Evolutionary conservation across 345 rosid species (phyloP).

Genomic region (Acer saccharum): DNA sequence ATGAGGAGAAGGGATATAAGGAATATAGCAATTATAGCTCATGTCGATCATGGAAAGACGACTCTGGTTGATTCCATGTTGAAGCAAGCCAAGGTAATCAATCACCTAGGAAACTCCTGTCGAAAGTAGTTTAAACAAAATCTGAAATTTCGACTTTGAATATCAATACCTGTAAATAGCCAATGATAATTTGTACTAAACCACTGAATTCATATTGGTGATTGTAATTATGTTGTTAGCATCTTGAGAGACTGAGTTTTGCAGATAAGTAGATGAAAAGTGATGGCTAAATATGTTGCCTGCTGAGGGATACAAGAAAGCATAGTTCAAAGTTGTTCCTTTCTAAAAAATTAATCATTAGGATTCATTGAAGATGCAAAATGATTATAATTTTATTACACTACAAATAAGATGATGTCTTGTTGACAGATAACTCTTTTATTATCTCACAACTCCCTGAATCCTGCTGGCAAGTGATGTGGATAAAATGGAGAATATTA

Average conservation of each 20-base stretch:
- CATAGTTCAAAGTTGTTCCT: neutral
- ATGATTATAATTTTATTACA: neutral
- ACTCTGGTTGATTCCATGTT: conserved; percentile 98
- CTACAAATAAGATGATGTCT: neutral
- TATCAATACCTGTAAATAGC: too few relatives aligned
- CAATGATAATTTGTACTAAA: too few relatives aligned
- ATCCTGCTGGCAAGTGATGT: too few relatives aligned
- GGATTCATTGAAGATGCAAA: neutral
- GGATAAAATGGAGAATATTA: neutral
- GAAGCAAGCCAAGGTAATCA: conserved; percentile 80
- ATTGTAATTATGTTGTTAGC: neutral
- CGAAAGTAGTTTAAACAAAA: too few relatives aligned
- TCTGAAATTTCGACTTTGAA: too few relatives aligned
- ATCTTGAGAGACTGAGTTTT: neutral
- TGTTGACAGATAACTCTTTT: neutral
- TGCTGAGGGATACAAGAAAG: neutral
- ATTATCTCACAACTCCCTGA: neutral
- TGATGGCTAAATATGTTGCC: neutral
- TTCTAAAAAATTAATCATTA: neutral
- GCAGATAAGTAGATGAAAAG: neutral
- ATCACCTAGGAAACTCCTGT: too few relatives aligned
- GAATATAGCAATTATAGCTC: conserved; percentile 96
- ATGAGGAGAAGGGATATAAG: conserved; percentile 78
- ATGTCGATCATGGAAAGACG: conserved; percentile 97
- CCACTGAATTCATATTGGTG: too few relatives aligned